Evolutionary conservation across 129 eudicot genomes (phyloP), one percentile per base, ranked within the genome.

Genomic region (Gnaphalium uliginosum): DNA sequence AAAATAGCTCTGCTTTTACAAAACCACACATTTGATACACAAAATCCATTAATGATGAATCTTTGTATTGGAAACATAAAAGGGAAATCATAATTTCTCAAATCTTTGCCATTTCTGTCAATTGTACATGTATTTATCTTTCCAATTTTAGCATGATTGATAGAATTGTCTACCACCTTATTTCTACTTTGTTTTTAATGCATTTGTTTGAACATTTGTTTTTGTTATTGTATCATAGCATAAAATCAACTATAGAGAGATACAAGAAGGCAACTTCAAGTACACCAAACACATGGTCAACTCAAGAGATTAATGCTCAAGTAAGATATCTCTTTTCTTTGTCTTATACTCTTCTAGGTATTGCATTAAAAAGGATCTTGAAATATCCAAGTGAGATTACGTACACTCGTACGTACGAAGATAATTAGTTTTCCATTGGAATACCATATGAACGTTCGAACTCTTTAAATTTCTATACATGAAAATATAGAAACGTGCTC

Each of bases 251-350:
- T 5, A 89, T 92, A 5, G 96, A 92, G 14, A 82, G 85, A 69
- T 92, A 92, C 91, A 89, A 78, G 83, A 92, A 89, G 75, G 91
- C 96, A 68, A 83, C 84, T 66, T 68, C 86, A 15, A 89, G 86
- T 76, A 75, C 90, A 63, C 79, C 91, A 64, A 76, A 21, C 67
- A 75, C 81, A 13, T 80, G 68, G 85, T 79, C 93, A 19, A 70
- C 92, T 77, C 89, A 90, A 50, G 97, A 89, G 86, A 82, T 92
- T 73, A 89, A 92, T 81, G 88, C 93, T 27, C 97, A 89, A 60
- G 97, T 92, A 83, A 83, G 84, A 65, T 17, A 10, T 65, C 18
- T 39, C 4, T 17, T 41, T 43, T 37, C 21, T 17, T 74, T 4
- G 2, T 6, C 24, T 71, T 46, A 39, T 41, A 41, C 3, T 41